Conservation (phyloP, 1,284 basidiomycete genomes). For the Cronartium ribicola region DNA sequence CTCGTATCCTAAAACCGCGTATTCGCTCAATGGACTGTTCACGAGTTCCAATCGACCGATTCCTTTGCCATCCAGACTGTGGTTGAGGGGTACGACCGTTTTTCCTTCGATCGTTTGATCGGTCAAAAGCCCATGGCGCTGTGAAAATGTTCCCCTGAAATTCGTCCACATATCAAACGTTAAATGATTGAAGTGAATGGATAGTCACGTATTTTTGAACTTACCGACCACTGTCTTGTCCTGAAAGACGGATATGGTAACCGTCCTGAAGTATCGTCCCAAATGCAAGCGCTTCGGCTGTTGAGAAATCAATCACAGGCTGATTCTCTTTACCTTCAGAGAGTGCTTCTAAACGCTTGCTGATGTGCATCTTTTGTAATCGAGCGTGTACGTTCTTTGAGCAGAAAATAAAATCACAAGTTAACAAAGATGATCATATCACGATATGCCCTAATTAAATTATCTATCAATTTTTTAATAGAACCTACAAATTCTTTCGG, state of each 20-base stretch:
- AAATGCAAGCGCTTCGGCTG: slow-evolving; percentile 81
- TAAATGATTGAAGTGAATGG: too few relatives aligned
- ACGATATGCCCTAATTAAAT: too few relatives aligned
- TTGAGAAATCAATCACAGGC: slow-evolving; percentile 73
- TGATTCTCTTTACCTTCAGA: slow-evolving; percentile 48
- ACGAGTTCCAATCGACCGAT: slow-evolving; percentile 63
- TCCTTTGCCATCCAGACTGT: background rate
- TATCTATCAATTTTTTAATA: too few relatives aligned
- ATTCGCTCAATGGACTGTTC: slow-evolving; percentile 46
- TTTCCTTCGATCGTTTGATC: slow-evolving; percentile 69
- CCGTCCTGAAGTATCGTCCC: slow-evolving; percentile 75
- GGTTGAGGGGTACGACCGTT: slow-evolving; percentile 65
- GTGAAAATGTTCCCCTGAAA: slow-evolving; percentile 88
- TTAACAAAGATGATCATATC: too few relatives aligned
- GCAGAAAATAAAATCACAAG: too few relatives aligned
- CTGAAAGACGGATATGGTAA: slow-evolving; percentile 73
- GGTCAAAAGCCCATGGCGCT: too few relatives aligned
- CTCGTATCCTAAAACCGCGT: slow-evolving; percentile 62
- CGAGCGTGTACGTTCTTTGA: slow-evolving; percentile 70
- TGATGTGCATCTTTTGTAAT: slow-evolving; percentile 67
- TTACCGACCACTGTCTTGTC: slow-evolving; percentile 85
- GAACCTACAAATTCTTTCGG: slow-evolving; percentile 69
- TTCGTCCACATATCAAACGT: too few relatives aligned
- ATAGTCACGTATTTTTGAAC: too few relatives aligned
- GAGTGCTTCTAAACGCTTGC: slow-evolving; percentile 67